These are phyloP conservation scores for Aspergillus quadricinctus DNA, from an alignment of 2,329 filamentous ascomycete species.

Conservation along the genomic window DNA sequence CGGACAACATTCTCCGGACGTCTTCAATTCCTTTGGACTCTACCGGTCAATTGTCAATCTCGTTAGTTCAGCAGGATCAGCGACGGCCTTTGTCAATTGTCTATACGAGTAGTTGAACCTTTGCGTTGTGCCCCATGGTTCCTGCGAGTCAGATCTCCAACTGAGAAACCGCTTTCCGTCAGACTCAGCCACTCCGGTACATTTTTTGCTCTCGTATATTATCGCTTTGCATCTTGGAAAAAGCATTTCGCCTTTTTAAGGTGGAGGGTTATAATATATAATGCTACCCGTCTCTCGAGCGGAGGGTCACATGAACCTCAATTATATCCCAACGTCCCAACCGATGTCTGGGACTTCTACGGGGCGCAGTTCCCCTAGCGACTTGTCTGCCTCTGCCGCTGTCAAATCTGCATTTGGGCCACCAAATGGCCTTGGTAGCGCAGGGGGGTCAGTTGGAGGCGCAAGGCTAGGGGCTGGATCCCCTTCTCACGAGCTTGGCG, in stretches of 20 bases:
- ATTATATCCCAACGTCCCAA: constrained; percentile 68
- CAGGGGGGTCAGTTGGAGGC: constrained; percentile 49
- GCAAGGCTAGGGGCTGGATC: constrained; percentile 84
- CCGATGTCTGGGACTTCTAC: constrained; percentile 75
- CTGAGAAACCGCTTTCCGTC: constrained; percentile 12
- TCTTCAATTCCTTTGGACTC: neutral
- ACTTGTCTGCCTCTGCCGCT: constrained; percentile 60
- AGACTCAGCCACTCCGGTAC: constrained; percentile 6
- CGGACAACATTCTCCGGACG: constrained; percentile 8
- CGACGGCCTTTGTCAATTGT: neutral
- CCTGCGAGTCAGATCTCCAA: constrained; percentile 14
- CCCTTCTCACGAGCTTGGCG: constrained; percentile 86
- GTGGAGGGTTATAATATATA: constrained; percentile 65
- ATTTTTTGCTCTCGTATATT: constrained; percentile 1
- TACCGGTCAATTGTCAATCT: neutral
- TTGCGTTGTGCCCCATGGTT: constrained; percentile 20
- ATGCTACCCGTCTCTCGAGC: constrained; percentile 80
- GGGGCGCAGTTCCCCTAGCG: constrained; percentile 73
- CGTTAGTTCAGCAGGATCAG: neutral
- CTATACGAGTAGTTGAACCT: neutral
- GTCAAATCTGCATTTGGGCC: constrained; percentile 71
- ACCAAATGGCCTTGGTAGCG: constrained; percentile 55
- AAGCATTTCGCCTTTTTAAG: constrained; percentile 15
- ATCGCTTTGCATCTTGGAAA: constrained; percentile 2
- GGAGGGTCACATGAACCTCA: constrained; percentile 77